These are phyloP conservation scores for Amanita fuliginea DNA, from an alignment of 768 basidiomycete species.

Conservation along the genomic window DNA sequence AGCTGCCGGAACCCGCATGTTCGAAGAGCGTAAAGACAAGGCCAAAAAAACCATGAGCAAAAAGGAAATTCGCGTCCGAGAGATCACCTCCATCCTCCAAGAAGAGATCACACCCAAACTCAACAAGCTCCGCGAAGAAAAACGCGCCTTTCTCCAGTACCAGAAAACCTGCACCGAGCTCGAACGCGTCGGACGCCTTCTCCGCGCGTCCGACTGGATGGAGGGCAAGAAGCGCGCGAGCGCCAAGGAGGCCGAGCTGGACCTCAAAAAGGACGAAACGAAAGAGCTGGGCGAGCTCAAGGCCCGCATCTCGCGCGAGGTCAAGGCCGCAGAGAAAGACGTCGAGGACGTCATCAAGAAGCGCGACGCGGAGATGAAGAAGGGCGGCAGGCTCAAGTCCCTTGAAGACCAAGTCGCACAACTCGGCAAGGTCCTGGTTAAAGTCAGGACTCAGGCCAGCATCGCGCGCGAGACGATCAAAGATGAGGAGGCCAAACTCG, in stretches of 20 bases:
- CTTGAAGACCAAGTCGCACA: slow-evolving; percentile 72
- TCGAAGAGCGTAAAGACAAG: slow-evolving; percentile 96
- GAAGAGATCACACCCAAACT: slow-evolving; percentile 96
- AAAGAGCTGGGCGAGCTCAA: slow-evolving; percentile 33
- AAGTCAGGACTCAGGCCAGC: slow-evolving; percentile 77
- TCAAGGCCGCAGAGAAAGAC: slow-evolving; percentile 57
- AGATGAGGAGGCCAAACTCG: slow-evolving; percentile 64
- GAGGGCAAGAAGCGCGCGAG: slow-evolving; percentile 41
- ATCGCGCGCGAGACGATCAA: slow-evolving; percentile 64
- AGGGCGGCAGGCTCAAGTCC: slow-evolving; percentile 86
- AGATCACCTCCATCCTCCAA: slow-evolving; percentile 64
- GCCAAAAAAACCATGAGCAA: slow-evolving; percentile 93
- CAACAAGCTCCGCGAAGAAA: slow-evolving; percentile 82
- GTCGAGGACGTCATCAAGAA: slow-evolving; percentile 55
- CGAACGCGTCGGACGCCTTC: slow-evolving; percentile 69
- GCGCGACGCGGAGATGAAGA: slow-evolving; percentile 80
- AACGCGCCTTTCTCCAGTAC: slow-evolving; percentile 78
- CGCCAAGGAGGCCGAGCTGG: slow-evolving; percentile 46
- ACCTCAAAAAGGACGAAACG: slow-evolving; percentile 37
- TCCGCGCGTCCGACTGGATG: slow-evolving; percentile 87
- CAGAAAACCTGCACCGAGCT: slow-evolving; percentile 86
- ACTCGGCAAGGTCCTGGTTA: slow-evolving; percentile 71
- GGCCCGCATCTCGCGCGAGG: slow-evolving; percentile 41
- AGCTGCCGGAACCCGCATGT: slow-evolving; percentile 97
- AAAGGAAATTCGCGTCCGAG: slow-evolving; percentile 93